Base-by-base conservation (phyloP, 2,329 filamentous ascomycete species). In the Botryotinia calthae region DNA sequence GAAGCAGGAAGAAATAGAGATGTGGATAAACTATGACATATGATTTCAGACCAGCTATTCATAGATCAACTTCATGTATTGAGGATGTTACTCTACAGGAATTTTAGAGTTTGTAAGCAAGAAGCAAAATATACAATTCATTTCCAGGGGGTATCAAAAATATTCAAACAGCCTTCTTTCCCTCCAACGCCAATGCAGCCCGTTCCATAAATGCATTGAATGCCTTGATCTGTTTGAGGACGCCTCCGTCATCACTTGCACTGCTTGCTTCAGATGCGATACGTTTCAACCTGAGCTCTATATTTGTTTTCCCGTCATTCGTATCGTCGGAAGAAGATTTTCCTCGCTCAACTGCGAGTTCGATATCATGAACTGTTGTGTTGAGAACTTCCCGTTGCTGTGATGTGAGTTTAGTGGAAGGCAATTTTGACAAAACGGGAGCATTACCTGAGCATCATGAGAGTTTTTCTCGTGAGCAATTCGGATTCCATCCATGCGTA, bases 161-260 rank as follows among this genome's bases (percentile, higher is more conserved):
- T 61, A 75, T 71, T 44, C 58, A 51, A 54, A 75, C 51, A 76
- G 65, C 31, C 61, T 74, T 77, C 70, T 72, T 77, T 14, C 73
- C 73, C 79, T 90, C 89, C 61, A 91, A 81, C 46, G 85, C 87
- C 44, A 83, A 80, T 3, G 88, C 89, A 9, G 88, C 85, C 34
- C 89, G 84, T 79, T 91, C 89, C 66, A 91, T 81, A 75, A 91
- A 89, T 46, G 84, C 85, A 75, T 91, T 91, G 77, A 91, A 91
- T 65, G 88, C 86, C 74, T 82, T 85, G 71, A 91, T 85, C 78
- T 88, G 86, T 73, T 83, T 84, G 75, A 91, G 81, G 7, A 86
- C 81, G 3, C 87, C 87, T 34, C 87, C 87, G 1, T 83, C 82
- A 14, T 83, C 82, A 69, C 85, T 84, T 31, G 81, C 81, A 56